Evolutionary conservation across 352 stramenopile species (phyloP).

Genomic region (Globisporangium nodosum): DNA sequence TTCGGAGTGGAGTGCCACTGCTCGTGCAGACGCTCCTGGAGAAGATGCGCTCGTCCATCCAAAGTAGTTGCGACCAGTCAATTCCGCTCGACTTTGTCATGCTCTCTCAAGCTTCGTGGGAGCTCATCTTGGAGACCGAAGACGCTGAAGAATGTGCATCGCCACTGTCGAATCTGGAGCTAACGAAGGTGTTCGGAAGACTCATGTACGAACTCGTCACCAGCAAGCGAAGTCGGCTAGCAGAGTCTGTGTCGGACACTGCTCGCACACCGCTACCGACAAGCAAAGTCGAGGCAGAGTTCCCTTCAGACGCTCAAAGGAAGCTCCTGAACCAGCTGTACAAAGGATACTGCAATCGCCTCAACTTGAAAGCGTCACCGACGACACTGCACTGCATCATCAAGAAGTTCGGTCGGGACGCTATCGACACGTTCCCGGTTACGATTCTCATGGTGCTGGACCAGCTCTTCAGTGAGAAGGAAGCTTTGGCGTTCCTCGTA

Average conservation of each 20-base stretch:
- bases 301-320: slow-evolving; percentile 29
- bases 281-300: not conserved
- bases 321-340: slow-evolving; percentile 67
- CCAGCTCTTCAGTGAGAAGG: slow-evolving; percentile 21
- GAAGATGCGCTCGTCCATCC: slow-evolving; percentile 36
- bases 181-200: slow-evolving; percentile 27
- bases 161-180: not conserved
- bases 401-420: slow-evolving; percentile 39
- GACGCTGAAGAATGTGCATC: not conserved
- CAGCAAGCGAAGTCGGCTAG: slow-evolving; percentile 32
- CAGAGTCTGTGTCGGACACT: not conserved
- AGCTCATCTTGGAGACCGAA: slow-evolving; percentile 46
- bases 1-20: not conserved
- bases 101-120: slow-evolving; percentile 53
- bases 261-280: not conserved
- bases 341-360: slow-evolving; percentile 39
- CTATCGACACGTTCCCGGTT: slow-evolving; percentile 45
- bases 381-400: slow-evolving; percentile 47
- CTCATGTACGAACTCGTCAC: slow-evolving; percentile 29
- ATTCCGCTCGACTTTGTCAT: slow-evolving; percentile 35
- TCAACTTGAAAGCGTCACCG: slow-evolving; percentile 33
- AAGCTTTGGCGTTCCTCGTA: slow-evolving; percentile 31
- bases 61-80: slow-evolving; percentile 15
- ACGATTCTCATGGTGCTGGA: slow-evolving; percentile 55
- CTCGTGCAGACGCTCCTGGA: slow-evolving; percentile 19